These are phyloP conservation scores for Exidia glandulosa DNA, from an alignment of 768 basidiomycete genomes.

Conservation along the genomic window DNA sequence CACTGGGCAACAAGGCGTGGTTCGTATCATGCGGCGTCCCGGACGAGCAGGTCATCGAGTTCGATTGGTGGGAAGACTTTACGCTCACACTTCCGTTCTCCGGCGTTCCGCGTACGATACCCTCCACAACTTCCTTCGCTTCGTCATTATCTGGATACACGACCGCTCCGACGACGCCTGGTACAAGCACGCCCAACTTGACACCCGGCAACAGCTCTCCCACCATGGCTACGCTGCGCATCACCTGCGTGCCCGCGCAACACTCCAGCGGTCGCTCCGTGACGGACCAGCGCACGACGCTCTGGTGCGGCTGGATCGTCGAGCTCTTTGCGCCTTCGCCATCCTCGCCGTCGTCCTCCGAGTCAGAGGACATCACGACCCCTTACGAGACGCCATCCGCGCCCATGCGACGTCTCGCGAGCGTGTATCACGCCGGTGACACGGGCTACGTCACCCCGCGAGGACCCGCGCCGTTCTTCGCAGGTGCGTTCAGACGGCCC, in stretches of 20 bases:
- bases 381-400: background rate
- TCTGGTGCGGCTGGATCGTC: constrained; percentile 33
- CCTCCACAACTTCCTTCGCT: too few species aligned
- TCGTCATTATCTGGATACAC: too few species aligned
- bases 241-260: constrained; percentile 32
- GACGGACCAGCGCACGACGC: constrained; percentile 21
- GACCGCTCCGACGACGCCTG: too few species aligned
- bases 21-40: constrained; percentile 22
- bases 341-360: constrained; percentile 8
- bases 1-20: constrained; percentile 25
- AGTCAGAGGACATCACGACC: constrained; percentile 8
- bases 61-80: constrained; percentile 32
- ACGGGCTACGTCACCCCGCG: constrained; percentile 25
- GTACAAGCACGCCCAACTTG: too few species aligned
- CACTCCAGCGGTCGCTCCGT: constrained; percentile 28
- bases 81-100: background rate
- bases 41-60: constrained; percentile 20
- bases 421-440: constrained; percentile 23
- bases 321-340: constrained; percentile 8
- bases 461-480: constrained; percentile 27
- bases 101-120: background rate
- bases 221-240: constrained; percentile 14
- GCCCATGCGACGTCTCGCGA: background rate
- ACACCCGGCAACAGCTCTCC: too few species aligned
- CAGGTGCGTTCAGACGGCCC: constrained; percentile 13